Evolutionary conservation across 768 basidiomycete species (phyloP).

Genomic region (Dentipellis fragilis): DNA sequence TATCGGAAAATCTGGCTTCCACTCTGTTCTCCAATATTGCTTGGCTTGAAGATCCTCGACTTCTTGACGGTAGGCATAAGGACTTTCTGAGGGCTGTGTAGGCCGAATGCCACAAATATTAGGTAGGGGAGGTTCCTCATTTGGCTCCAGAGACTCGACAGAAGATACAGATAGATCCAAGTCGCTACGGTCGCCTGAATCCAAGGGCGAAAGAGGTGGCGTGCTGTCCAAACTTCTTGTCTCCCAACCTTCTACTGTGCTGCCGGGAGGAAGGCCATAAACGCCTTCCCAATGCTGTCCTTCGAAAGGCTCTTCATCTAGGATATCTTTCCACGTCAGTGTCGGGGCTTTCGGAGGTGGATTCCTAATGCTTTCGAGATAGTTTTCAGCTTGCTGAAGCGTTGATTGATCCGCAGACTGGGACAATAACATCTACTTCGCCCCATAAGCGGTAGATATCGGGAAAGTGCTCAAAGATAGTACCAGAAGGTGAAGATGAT

Average conservation of each 20-base stretch:
- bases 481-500: conserved; percentile 68
- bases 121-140: background rate
- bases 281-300: conserved; percentile 80
- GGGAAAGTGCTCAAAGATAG: too few relatives aligned
- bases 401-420: conserved; percentile 39
- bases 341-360: conserved; percentile 27
- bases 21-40: conserved; percentile 71
- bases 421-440: conserved; percentile 44
- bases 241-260: conserved; percentile 32
- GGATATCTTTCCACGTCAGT: conserved; percentile 71
- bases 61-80: conserved; percentile 35
- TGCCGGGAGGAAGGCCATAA: conserved; percentile 44
- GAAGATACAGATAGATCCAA: conserved; percentile 11
- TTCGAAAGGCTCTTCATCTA: conserved; percentile 75
- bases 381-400: conserved; percentile 41
- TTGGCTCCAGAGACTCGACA: background rate
- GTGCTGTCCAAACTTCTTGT: conserved; percentile 46
- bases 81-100: background rate
- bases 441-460: background rate
- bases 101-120: background rate
- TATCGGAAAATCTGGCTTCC: conserved; percentile 38
- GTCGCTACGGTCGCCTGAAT: conserved; percentile 11
- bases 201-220: conserved; percentile 58
- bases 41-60: conserved; percentile 52
- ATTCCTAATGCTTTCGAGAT: conserved; percentile 37